Conservation (phyloP, 2,329 filamentous ascomycete genomes). For the Paraphoma sp. region DNA sequence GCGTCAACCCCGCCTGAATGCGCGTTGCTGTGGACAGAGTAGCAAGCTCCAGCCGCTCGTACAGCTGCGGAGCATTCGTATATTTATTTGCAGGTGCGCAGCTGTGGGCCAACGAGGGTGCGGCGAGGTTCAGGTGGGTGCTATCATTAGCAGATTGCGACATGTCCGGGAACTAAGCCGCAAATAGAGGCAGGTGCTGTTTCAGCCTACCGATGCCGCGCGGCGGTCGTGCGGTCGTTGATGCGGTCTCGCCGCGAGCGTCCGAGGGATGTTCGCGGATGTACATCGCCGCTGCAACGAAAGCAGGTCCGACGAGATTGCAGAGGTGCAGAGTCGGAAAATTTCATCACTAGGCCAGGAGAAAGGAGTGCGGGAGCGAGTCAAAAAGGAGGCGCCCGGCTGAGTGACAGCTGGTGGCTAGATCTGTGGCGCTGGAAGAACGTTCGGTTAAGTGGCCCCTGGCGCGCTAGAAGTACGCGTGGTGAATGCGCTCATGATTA, state of each 20-base stretch:
- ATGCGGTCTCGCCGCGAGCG: neutral
- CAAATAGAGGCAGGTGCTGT: neutral
- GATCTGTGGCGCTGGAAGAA: neutral
- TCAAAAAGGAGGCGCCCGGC: neutral
- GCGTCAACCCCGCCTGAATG: neutral
- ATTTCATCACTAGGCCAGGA: neutral
- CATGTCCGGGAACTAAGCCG: slow-evolving; percentile 8
- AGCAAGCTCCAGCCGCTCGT: neutral
- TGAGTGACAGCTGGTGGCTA: neutral
- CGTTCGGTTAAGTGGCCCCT: slow-evolving; percentile 5
- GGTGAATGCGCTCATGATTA: slow-evolving; percentile 4
- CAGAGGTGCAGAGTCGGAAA: no score
- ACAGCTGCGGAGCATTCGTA: neutral
- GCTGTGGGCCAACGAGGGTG: neutral
- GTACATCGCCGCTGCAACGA: neutral
- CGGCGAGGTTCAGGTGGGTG: neutral
- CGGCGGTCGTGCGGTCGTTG: slow-evolving; percentile 1
- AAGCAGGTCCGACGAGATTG: neutral
- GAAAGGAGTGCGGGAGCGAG: neutral
- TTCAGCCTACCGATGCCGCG: slow-evolving; percentile 8
- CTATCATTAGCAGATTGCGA: slow-evolving; percentile 8
- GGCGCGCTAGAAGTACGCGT: neutral
- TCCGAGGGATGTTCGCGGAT: neutral
- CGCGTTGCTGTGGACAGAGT: neutral
- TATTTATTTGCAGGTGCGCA: neutral